Evolutionary conservation across 1,284 basidiomycete genomes (phyloP).

Genomic region (Neolentinus lepideus): DNA sequence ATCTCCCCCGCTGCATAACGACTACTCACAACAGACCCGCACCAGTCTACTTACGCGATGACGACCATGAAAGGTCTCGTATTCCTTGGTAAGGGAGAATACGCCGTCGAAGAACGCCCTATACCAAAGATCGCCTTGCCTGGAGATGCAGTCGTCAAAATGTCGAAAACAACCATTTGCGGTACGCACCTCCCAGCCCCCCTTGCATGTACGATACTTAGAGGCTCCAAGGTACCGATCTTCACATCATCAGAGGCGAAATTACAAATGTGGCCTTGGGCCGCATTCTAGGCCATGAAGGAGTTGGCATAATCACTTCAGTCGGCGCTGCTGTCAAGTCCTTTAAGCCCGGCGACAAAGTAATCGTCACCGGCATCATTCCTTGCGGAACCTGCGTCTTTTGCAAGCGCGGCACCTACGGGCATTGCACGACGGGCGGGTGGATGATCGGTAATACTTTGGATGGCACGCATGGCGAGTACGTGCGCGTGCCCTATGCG

Average conservation of each 20-base stretch:
- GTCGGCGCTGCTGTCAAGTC: not conserved
- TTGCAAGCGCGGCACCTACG: conserved; percentile 17
- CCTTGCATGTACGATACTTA: not conserved
- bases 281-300: conserved; percentile 22
- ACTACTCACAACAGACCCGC: not conserved
- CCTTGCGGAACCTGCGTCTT: conserved; percentile 14
- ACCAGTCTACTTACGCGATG: not conserved
- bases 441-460: conserved; percentile 20
- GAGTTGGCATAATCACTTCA: not conserved
- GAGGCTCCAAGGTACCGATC: conserved; percentile 15
- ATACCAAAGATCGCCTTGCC: conserved; percentile 13
- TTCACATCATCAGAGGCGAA: conserved; percentile 22
- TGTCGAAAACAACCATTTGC: conserved; percentile 20
- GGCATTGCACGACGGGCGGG: conserved; percentile 18
- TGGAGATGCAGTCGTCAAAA: conserved; percentile 20
- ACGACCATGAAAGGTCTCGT: conserved; percentile 20
- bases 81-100: conserved; percentile 11
- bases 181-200: conserved; percentile 10
- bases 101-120: conserved; percentile 14
- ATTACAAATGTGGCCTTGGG: conserved; percentile 14
- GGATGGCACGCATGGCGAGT: conserved; percentile 22
- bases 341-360: conserved; percentile 8
- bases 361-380: conserved; percentile 16
- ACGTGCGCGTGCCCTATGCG: conserved; percentile 18
- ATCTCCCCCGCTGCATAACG: not conserved